Base-by-base conservation (phyloP, 1,284 basidiomycete genomes). In the Papiliotrema laurentii region DNA sequence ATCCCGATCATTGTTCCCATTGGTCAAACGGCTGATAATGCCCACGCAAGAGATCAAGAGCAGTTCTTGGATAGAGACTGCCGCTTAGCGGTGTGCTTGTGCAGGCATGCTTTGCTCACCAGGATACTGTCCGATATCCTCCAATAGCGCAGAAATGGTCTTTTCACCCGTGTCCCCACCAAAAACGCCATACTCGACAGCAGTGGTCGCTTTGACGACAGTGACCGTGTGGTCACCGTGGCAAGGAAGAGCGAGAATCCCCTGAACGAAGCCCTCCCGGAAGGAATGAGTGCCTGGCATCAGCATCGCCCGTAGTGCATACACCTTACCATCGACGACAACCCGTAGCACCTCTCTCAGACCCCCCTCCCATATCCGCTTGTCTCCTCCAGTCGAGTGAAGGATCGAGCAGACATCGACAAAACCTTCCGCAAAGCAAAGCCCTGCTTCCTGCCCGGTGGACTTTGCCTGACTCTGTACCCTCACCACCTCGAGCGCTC, bases 401-500 rank as follows among this genome's bases (percentile, higher is more conserved):
- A 55, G 44, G 0, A 54, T 52, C 0, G 22, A 19, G 2, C 60
- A 27, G 14, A 63, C 47, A 0, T 45, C 25, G 2, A 38, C 25
- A 0, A 62, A 41, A 1, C 38, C 46, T 11, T 49, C 21, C 1
- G 51, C 58, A 5, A 49, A 53, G 13, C 30, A 16, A 5, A 11
- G 3, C 14, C 31, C 2, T 9, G 28, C 14, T 28, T 34, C 5
- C 30, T 33, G 19, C 14, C 49, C 38, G 7, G 35, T 11, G 13
- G 21, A 28, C 18, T 19, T 33, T 13, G 18, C n/a, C 3, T 41
- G 24, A 42, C 27, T 3, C 62, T 58, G 27, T 18, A 64, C 34
- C 35, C 64, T 56, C 0, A 54, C 45, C 2, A 59, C 62, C 31
- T 71, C 69, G 11, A 67, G 27, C 0, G 64, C 66, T 7, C 61